Evolutionary conservation across 176 grass and related monocot species (phyloP).

Genomic region (Cocos nucifera): DNA sequence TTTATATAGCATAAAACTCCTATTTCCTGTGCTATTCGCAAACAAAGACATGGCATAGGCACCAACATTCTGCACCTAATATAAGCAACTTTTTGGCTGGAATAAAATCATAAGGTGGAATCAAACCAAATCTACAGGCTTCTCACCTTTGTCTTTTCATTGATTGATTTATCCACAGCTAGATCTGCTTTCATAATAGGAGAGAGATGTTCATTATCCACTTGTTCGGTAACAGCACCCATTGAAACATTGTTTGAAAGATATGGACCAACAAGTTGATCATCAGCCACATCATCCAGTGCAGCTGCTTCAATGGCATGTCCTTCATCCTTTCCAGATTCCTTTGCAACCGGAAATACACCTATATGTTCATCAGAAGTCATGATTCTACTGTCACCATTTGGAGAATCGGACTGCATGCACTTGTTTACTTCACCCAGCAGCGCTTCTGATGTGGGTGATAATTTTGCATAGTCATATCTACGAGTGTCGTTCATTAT

Average conservation of each 20-base stretch:
- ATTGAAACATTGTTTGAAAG: slow-evolving; percentile 7
- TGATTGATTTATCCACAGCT: not conserved
- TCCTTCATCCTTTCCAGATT: slow-evolving; percentile 13
- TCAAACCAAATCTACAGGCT: not conserved
- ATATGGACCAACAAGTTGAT: slow-evolving; percentile 3
- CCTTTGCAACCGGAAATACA: slow-evolving; percentile 12
- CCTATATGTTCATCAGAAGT: slow-evolving; percentile 14
- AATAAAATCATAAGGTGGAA: slow-evolving; percentile 4
- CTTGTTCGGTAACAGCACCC: slow-evolving; percentile 6
- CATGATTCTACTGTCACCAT: slow-evolving; percentile 4
- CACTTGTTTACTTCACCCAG: slow-evolving; percentile 35
- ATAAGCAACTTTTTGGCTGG: too few species aligned
- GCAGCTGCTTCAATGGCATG: slow-evolving; percentile 14
- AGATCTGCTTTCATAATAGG: slow-evolving; percentile 9
- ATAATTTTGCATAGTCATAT: slow-evolving; percentile 42
- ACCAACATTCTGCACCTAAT: too few species aligned
- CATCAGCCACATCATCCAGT: slow-evolving; percentile 10
- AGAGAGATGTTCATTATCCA: slow-evolving; percentile 15
- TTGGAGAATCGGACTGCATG: slow-evolving; percentile 24
- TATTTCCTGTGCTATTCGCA: too few species aligned
- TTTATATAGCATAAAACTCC: too few species aligned
- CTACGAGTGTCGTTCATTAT: slow-evolving; percentile 16
- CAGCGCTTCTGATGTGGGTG: slow-evolving; percentile 42
- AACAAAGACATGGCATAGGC: too few species aligned
- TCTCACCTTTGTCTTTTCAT: slow-evolving; percentile 28